These are phyloP conservation scores for Dictyostelium capitatum DNA, from an alignment of 78 protist species.

Conservation along the genomic window DNA sequence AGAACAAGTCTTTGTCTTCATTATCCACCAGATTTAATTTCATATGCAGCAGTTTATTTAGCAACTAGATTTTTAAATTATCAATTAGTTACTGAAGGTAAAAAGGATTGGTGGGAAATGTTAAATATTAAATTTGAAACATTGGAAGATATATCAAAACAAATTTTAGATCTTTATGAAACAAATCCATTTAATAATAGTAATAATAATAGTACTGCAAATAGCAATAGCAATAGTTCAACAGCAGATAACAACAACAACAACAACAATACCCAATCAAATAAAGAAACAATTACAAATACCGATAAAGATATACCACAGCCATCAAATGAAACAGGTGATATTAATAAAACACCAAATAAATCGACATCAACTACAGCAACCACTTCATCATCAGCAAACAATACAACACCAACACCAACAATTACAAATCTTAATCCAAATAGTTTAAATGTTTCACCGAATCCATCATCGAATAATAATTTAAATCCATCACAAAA, in stretches of 20 bases:
- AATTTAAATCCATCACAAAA: not conserved
- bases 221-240: not conserved
- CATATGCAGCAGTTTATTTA: slow-evolving; percentile 67
- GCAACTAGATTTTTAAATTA: slow-evolving; percentile 73
- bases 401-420: not conserved
- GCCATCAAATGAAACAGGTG: slow-evolving; percentile 5
- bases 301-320: not conserved
- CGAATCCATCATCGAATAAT: not conserved
- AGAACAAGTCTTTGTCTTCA: slow-evolving; percentile 87
- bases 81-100: slow-evolving; percentile 18
- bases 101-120: slow-evolving; percentile 77
- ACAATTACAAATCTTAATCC: not conserved
- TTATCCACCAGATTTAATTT: slow-evolving; percentile 71
- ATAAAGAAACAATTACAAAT: not conserved
- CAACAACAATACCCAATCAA: not conserved
- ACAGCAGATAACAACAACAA: not conserved
- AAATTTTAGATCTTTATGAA: slow-evolving; percentile 75
- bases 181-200: slow-evolving; percentile 6
- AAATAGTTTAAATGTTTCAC: not conserved
- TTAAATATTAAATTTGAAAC: slow-evolving; percentile 44
- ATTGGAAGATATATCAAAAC: slow-evolving; percentile 55
- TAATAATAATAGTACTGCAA: not conserved
- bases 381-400: not conserved
- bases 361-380: not conserved
- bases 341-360: not conserved